Base-by-base conservation (phyloP, 768 basidiomycete species). In the Panaeolus cyanescens region DNA sequence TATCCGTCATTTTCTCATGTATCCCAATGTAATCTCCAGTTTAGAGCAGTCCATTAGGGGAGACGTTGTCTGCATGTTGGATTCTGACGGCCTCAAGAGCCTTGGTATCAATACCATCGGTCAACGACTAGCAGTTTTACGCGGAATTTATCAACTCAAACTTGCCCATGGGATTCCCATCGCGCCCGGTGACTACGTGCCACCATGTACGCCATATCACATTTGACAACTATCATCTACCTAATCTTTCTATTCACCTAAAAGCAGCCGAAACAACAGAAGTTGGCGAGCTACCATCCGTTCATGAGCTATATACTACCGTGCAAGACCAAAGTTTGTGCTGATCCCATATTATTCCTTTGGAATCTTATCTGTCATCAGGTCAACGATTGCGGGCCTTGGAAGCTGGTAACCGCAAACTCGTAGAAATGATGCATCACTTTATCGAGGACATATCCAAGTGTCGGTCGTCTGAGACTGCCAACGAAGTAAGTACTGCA, bases 121-220 rank as follows among this genome's bases (percentile, higher is more conserved):
- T 17, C 96, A 98, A 75, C 81, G 96, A 56, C 74, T 99, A 32
- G 82, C 91, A 37, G 93, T 99, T 63, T 87, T 99, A 70, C 95
- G 94, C 72, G 90, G 91, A 40, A 87, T 98, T 55, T 98, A 96
- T 77, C 85, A 86, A 55, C 78, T 92, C 67, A 99, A 99, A 80
- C 74, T 95, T 55, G 85, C 86, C 1, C 83, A 95, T 68, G 85
- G 86, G 61, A 79, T 99, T 56, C 86, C 90, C 19, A 85, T 95
- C 65, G 91, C 92, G 60, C 76, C 87, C 32, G 92, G 92, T 65
- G 84, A 92, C 68, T 96, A 93, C 71, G 83, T 95, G 13, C 95
- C 95, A 15, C 92, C 93, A 59, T 95, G 94, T 93, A 71, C 66
- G 92, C 10, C 25, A 28, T 50, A 25, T 28, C 12, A 4, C n/a